Evolutionary conservation across 495 filamentous ascomycete genomes (phyloP), one percentile per base, ranked within the genome.

Genomic region (Trypethelium eluteriae): DNA sequence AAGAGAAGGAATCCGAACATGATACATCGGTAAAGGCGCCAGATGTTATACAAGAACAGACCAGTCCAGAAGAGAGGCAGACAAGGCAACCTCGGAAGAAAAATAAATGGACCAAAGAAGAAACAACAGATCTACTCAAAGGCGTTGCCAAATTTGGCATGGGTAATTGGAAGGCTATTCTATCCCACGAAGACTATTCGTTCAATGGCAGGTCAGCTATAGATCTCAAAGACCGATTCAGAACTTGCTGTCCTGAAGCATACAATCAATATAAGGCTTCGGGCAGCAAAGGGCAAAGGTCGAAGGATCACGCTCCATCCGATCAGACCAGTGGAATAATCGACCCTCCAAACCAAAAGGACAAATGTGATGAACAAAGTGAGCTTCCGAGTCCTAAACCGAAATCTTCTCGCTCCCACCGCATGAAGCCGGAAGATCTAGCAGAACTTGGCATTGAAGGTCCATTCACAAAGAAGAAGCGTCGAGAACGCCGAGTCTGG

Each of bases 161-260:
- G 64, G 92, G 92, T 25, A 91, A 86, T 72, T 96, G 92, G 92
- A 94, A 88, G 46, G 84, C 85, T 53, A 95, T 96, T 16, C 75
- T 94, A n/a, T 82, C 88, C 11, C 86, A 92, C 66, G 78, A 85
- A 1, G 85, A 87, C 36, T 88, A 90, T 70, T 80, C 78, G 18
- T 96, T 96, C 76, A 87, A 92, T 70, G 82, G 83, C 39, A 82
- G 92, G 49, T 88, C 85, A 39, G 85, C 89, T 18, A 86, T 90
- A 11, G 92, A 96, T 72, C 75, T 96, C 67, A 96, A 96, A 79
- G 92, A 96, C 75, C 83, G 81, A 34, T 92, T 92, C 70, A 83
- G 89, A 39, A 90, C 89, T 3, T 90, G 88, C 73, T 91, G 88
- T 72, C 91, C 91, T 0, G 70, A 71, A 39, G 75, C 79, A 25